Base-by-base conservation (phyloP, 2,329 filamentous ascomycete genomes). In the Coniella lustricola region DNA sequence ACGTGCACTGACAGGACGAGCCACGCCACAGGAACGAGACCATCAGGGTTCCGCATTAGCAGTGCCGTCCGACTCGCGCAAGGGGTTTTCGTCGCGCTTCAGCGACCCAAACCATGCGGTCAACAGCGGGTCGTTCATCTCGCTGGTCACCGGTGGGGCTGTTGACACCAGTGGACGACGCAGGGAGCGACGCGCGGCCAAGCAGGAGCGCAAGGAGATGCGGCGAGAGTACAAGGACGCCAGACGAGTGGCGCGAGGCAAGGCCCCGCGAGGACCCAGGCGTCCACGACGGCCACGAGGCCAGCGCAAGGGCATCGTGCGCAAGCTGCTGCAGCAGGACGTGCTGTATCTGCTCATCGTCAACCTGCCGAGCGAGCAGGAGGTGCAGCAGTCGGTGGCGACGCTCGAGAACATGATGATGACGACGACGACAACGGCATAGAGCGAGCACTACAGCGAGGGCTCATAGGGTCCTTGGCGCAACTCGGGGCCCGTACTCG, bases 341-440 rank as follows among this genome's bases (percentile, higher is more conserved):
- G 69, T 75, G 14, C 53, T 76, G 25, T 77, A 75, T 54, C 53
- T 77, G 46, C 68, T 74, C 60, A 68, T 76, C 48, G 71, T 75
- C 13, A 75, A 76, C 49, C 61, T 75, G 62, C 74, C 74, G 1
- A 62, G 61, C 0, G 65, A 69, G 10, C 63, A 66, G 17, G 72
- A 74, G 51, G 59, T 75, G 36, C 53, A 58, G 36, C 39, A 49
- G 4, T 57, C 53, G 3, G 44, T 54, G 16, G 48, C 53, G 4
- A 37, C 41, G 16, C 52, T 57, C 13, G 50, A 57, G 40, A 37
- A 29, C 17, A 39, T 36, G 14, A 49, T 10, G 25, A 29, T 10
- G 25, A 10, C 5, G 10, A 29, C 25, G 5, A 5, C 5, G 25
- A 29, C 25, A 5, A 29, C 5, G 5, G 5, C 5, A 29, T 29